Evolutionary conservation across 805 yeast species (phyloP), one percentile per base, ranked within the genome.

Genomic region (Candida suzukii): DNA sequence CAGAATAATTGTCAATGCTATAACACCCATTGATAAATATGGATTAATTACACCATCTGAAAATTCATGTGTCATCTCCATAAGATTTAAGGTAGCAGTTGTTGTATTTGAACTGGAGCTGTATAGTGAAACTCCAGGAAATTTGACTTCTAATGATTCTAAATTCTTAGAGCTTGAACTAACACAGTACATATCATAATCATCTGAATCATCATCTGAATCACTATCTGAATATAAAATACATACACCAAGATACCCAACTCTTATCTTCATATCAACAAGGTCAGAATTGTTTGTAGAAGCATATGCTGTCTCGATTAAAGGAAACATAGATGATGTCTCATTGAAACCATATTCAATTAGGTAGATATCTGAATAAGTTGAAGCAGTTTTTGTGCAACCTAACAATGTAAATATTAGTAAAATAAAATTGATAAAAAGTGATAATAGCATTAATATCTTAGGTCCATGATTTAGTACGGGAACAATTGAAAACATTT

Each of bases 201-300:
- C 49, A 2, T 48, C 41, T 1, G 55, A 40, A 14, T 58, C 60
- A 22, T 56, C 52, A 67, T 47, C 2, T 69, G 45, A 51, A 80
- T 76, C 6, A 66, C 54, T 16, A 55, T 42, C 3, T 51, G 44
- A 22, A 14, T 17, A 18, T 2, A 65, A 65, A 4, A 78, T 57
- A 53, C 88, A 82, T 21, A 78, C 58, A 1, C 80, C 78, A 49
- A 76, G 49, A 48, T 78, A 79, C 9, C 83, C 82, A 10, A 77
- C 69, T 34, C 64, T 64, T 3, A 81, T 69, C 5, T 59, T 46
- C 56, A 80, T 62, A 3, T 59, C 52, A 12, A 70, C 58, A 19
- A 71, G 51, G 2, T 62, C 64, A 0, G 68, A 51, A 4, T 59
- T 42, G 37, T 64, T 63, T 21, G 56, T 46, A 2, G 52, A 39